Conservation (phyloP, 129 eudicot species). For the Artemisia argyi region DNA sequence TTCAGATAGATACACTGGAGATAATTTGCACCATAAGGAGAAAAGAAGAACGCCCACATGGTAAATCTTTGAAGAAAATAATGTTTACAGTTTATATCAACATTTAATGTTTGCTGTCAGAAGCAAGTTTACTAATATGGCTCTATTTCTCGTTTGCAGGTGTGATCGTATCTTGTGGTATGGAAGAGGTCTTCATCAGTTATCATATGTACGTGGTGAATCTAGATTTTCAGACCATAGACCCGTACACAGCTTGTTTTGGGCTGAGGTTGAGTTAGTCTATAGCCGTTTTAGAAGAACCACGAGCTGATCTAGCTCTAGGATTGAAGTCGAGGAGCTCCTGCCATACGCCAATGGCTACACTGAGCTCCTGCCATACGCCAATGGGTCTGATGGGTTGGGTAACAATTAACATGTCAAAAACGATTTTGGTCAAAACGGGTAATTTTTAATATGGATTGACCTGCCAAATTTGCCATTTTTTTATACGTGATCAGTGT, state of each 20-base stretch:
- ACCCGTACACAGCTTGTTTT: slow-evolving; percentile 82
- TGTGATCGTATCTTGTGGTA: slow-evolving; percentile 94
- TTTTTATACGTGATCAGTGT: background rate
- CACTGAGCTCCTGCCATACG: slow-evolving; percentile 91
- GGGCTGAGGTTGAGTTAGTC: slow-evolving; percentile 86
- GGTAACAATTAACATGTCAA: background rate
- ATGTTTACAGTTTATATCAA: background rate
- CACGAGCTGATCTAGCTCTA: slow-evolving; percentile 80
- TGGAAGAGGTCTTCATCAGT: slow-evolving; percentile 87
- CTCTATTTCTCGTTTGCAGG: slow-evolving; percentile 42
- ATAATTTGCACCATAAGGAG: slow-evolving; percentile 78
- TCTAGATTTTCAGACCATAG: slow-evolving; percentile 91
- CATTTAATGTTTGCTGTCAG: background rate
- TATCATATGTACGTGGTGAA: slow-evolving; percentile 92
- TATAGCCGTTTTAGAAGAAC: slow-evolving; percentile 67
- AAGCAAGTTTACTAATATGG: slow-evolving; percentile 8
- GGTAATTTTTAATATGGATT: background rate
- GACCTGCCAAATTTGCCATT: background rate
- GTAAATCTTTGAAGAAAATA: slow-evolving; percentile 30
- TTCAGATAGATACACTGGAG: slow-evolving; percentile 91
- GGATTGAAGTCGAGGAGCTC: slow-evolving; percentile 82
- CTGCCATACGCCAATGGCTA: slow-evolving; percentile 85
- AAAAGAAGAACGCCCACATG: slow-evolving; percentile 95
- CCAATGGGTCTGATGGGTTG: background rate
- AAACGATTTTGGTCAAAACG: background rate